These are phyloP conservation scores for Thraustochytrium sp. DNA, from an alignment of 352 stramenopile species.

Conservation along the genomic window DNA sequence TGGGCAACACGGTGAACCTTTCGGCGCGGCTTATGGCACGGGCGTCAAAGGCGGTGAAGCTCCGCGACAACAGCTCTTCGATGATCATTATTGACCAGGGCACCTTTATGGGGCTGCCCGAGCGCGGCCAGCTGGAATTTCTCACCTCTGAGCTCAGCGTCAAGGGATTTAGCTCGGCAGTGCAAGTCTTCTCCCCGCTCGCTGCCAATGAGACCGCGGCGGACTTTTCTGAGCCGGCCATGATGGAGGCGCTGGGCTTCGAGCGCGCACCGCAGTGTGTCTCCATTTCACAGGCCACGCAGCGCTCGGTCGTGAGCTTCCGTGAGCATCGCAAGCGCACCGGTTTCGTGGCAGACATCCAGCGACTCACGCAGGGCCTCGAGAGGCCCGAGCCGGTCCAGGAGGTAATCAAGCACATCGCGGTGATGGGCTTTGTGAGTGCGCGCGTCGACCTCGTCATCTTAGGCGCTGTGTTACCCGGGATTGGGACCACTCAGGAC, in stretches of 20 bases:
- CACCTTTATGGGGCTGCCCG: background rate
- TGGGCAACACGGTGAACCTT: constrained; percentile 25
- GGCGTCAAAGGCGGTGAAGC: background rate
- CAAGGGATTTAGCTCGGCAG: background rate
- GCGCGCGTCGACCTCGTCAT: background rate
- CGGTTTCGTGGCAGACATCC: constrained; percentile 5
- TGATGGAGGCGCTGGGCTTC: background rate
- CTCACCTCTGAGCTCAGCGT: background rate
- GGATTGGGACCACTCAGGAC: background rate
- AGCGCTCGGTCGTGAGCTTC: background rate
- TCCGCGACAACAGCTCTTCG: background rate
- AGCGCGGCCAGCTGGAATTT: background rate
- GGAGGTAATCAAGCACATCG: constrained; percentile 25
- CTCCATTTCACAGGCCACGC: background rate
- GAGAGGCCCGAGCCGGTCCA: background rate
- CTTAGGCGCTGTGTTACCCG: background rate
- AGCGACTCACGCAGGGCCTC: background rate
- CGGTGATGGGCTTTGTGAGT: background rate
- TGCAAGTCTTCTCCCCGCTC: constrained; percentile 4
- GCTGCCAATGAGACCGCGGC: background rate
- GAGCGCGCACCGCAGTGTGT: background rate
- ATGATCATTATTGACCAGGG: background rate
- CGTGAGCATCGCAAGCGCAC: background rate
- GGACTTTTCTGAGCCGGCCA: background rate
- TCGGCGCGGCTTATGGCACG: background rate